Evolutionary conservation across 2,329 filamentous ascomycete genomes (phyloP), one percentile per base, ranked within the genome.

Genomic region (Phaeophleospora eucalypticola): DNA sequence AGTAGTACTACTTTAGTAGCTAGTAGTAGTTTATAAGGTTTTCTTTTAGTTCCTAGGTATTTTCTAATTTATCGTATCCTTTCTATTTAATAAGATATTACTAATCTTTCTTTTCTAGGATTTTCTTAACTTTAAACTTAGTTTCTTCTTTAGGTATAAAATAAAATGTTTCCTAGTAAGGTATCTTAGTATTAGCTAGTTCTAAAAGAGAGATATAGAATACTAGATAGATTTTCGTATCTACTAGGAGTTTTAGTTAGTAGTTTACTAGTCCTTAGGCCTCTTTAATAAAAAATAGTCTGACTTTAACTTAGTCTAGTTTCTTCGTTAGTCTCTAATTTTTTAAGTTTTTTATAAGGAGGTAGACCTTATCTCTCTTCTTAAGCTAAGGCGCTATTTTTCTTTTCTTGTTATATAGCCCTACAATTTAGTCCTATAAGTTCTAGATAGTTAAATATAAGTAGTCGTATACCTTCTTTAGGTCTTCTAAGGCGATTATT

Each of bases 341-440:
- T 35, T 15, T 43, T 35, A 43, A 29, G 32, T 43, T 43, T 36
- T 36, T 43, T 35, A 21, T 43, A 34, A 43, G 40, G 29, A 18
- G 16, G 19, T 38, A 38, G 36, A 38, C 36, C 36, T 38, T 38
- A 38, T 38, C 36, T 12, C 36, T 29, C 27, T 20, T 46, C 35
- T 46, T 46, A 17, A 46, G 44, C 44, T 46, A 46, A 46, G 37
- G 37, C 21, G 19, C 44, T 36, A 46, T 46, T 46, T 46, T 40
- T 46, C 36, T 16, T 41, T 41, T 41, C 18, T 33, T 36, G 18
- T 46, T 43, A 10, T 38, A 38, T 43, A 36, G 4, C 29, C 18
- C 17, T 14, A 10, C 21, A 34, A 43, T 32, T 20, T 17, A 29
- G 20, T 41, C 3, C 3, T 14, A 4, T 24, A 24, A 2, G 3